phyloP scores from a whole-genome alignment of 1,284 basidiomycete genomes.

The Apiotrichum sp. region DNA sequence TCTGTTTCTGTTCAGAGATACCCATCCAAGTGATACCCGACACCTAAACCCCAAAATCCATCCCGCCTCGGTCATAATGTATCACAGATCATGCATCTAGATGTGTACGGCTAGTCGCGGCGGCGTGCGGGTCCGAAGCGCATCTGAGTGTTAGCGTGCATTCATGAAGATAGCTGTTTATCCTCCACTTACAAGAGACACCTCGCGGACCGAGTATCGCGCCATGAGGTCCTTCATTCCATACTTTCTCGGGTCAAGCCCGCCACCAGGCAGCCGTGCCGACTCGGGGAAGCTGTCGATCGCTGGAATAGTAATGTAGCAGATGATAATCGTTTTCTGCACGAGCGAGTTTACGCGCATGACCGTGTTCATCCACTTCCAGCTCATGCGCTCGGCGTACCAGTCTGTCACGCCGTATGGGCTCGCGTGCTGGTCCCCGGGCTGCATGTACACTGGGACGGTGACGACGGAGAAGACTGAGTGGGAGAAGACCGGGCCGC shows the following conservation, averaged over 20 bases:
- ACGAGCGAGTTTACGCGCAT: conserved; percentile 97
- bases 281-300: conserved; percentile 53
- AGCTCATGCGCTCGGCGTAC: conserved; percentile 68
- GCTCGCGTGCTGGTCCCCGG: conserved; percentile 60
- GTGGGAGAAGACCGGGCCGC: conserved; percentile 90
- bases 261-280: conserved; percentile 32
- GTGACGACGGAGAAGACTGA: conserved; percentile 57
- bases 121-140: conserved; percentile 40
- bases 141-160: conserved; percentile 15
- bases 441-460: conserved; percentile 53
- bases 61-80: too few species aligned
- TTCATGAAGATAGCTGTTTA: neutral
- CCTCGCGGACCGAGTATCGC: conserved; percentile 75
- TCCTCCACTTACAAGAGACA: conserved; percentile 54
- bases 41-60: too few species aligned
- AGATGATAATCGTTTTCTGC: conserved; percentile 90
- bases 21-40: too few species aligned
- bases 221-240: conserved; percentile 62
- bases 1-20: too few species aligned
- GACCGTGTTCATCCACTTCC: conserved; percentile 95
- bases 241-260: conserved; percentile 49
- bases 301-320: conserved; percentile 83
- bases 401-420: conserved; percentile 50
- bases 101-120: conserved; percentile 24
- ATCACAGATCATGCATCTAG: neutral